phyloP scores from a whole-genome alignment of 345 rosid species.

The Zanthoxylum bungeanum region DNA sequence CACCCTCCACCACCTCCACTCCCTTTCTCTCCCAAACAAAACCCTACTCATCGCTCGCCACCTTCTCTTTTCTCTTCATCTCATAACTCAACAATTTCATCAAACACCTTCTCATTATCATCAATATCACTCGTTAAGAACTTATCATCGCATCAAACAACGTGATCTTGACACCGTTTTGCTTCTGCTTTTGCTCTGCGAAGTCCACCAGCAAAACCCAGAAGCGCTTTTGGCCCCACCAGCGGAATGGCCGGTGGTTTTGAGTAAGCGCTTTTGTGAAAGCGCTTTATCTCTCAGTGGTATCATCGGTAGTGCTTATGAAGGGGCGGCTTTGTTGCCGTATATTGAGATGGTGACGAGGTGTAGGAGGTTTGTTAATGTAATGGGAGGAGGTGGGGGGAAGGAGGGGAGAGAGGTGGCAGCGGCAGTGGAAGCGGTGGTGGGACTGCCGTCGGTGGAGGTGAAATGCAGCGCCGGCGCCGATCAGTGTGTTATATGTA shows the following conservation, averaged over 20 bases:
- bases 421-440: conserved; percentile 59
- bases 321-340: conserved; percentile 60
- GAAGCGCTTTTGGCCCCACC: conserved; percentile 41
- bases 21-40: conserved; percentile 64
- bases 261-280: conserved; percentile 29
- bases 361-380: conserved; percentile 56
- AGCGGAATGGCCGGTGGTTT: conserved; percentile 50
- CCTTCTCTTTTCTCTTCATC: conserved; percentile 74
- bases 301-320: conserved; percentile 30
- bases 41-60: conserved; percentile 75
- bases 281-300: conserved; percentile 35
- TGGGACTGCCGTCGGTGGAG: conserved; percentile 61
- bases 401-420: conserved; percentile 47
- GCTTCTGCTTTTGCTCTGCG: conserved; percentile 83
- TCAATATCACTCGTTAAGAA: not conserved
- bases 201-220: conserved; percentile 62
- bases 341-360: conserved; percentile 57
- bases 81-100: conserved; percentile 45
- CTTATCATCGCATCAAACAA: conserved; percentile 26
- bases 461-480: conserved; percentile 36
- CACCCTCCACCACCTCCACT: conserved; percentile 72
- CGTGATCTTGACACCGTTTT: conserved; percentile 79
- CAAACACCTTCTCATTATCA: conserved; percentile 20
- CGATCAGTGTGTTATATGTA: conserved; percentile 70
- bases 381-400: conserved; percentile 34